Base-by-base conservation (phyloP, 345 rosid species). In the Sisymbrium irio region DNA sequence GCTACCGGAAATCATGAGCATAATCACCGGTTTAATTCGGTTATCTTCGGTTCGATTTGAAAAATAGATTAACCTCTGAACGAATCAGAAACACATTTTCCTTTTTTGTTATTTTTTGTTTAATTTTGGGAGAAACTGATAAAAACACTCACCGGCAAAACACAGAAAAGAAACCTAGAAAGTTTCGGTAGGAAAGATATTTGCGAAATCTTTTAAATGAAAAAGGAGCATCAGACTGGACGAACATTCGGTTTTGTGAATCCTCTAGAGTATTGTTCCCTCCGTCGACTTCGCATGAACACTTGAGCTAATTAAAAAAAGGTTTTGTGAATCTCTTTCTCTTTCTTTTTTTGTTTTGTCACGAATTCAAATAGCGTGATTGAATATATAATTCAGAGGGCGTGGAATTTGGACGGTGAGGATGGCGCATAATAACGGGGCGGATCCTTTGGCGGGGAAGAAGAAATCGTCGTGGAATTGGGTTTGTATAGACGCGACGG, bases 381-480 rank as follows among this genome's bases (percentile, higher is more conserved):
- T 22, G 25, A 22, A 1, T 22, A 22, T 1, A 22, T 22, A 3
- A 22, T 33, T 25, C 65, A 76, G 66, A 58, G 8, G 53, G 65
- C 64, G 79, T 57, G 78, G 67, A 67, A 49, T 5, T 5, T 57
- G 57, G 60, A 67, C 78, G 66, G 78, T 57, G 77, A 35, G 28
- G 64, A 28, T 92, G 99, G 83, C 85, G 72, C 82, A 81, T 63
- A 30, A 54, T 4, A 87, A 86, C 80, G 83, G 82, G 58, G 87
- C 71, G 74, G 98, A 92, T 80, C 84, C 88, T 28, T 80, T 78
- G 19, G 36, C 78, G 37, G 87, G 84, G 86, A 95, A 92, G 88
- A 95, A 92, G 85, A 92, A 92, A 67, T 54, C 91, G 37, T 71
- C 93, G 5, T 69, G 89, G 78, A 90, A 85, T 77, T 95, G 99